These are phyloP conservation scores for Boletus tylopilopsis DNA, from an alignment of 768 basidiomycete species.

Conservation along the genomic window DNA sequence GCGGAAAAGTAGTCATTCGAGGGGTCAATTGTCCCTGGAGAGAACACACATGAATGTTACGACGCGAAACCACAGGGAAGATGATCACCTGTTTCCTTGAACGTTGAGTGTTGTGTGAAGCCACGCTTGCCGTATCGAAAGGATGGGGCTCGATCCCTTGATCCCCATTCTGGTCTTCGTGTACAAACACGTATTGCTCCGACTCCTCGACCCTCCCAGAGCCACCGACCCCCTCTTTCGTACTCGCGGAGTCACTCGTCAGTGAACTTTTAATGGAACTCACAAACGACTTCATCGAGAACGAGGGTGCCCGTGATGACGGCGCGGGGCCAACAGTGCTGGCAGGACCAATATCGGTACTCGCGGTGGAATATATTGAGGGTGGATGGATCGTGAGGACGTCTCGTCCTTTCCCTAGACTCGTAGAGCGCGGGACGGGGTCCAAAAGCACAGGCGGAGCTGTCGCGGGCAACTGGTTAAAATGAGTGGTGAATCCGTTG, in stretches of 20 bases:
- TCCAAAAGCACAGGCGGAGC: conserved; percentile 16
- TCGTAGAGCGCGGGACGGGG: conserved; percentile 26
- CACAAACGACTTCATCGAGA: conserved; percentile 21
- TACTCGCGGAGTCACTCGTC: conserved; percentile 12
- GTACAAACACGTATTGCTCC: conserved; percentile 27
- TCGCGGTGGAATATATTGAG: conserved; percentile 11
- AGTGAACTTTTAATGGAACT: conserved; percentile 19
- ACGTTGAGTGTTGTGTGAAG: conserved; percentile 18
- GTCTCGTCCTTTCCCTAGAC: conserved; percentile 10
- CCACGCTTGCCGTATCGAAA: conserved; percentile 21
- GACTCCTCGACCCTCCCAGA: conserved; percentile 6
- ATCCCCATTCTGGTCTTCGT: conserved; percentile 10
- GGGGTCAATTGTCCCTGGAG: conserved; percentile 18
- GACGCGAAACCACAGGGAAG: background rate
- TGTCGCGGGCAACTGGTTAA: conserved; percentile 8
- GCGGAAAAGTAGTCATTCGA: conserved; percentile 17
- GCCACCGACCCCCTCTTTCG: background rate
- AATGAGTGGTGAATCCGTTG: conserved; percentile 1
- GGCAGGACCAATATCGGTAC: background rate
- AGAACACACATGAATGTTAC: background rate
- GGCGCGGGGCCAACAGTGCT: conserved; percentile 9
- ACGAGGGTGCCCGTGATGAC: conserved; percentile 21
- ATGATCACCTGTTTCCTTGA: conserved; percentile 15
- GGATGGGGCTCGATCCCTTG: conserved; percentile 19
- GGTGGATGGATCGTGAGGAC: conserved; percentile 8